These are phyloP conservation scores for Vitis riparia DNA, from an alignment of 164 flowering plant genomes.

Conservation along the genomic window DNA sequence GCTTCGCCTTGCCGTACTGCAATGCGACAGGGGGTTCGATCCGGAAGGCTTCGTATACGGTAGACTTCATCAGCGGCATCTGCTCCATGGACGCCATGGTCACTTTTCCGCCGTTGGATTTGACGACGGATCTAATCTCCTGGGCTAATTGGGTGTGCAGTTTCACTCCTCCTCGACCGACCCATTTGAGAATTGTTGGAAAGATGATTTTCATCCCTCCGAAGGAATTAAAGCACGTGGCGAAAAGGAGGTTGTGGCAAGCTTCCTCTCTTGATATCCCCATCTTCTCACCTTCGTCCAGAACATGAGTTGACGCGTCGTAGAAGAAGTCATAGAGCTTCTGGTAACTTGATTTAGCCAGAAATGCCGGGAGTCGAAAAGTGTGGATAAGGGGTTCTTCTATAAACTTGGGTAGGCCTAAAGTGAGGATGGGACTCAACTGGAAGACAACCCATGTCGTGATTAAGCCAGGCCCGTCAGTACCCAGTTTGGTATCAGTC, in stretches of 20 bases:
- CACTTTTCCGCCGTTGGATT: slow-evolving; percentile 51
- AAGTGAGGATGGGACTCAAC: slow-evolving; percentile 51
- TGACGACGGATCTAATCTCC: slow-evolving; percentile 62
- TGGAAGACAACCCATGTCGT: slow-evolving; percentile 67
- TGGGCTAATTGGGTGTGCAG: slow-evolving; percentile 59
- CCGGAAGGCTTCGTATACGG: slow-evolving; percentile 69
- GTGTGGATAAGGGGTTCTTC: slow-evolving; percentile 64
- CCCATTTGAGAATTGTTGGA: slow-evolving; percentile 65
- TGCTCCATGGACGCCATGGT: slow-evolving; percentile 63
- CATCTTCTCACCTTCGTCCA: slow-evolving; percentile 60
- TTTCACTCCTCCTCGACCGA: slow-evolving; percentile 64
- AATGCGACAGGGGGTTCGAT: slow-evolving; percentile 76
- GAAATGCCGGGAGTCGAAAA: slow-evolving; percentile 52
- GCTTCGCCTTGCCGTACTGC: slow-evolving; percentile 71
- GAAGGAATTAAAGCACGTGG: slow-evolving; percentile 79
- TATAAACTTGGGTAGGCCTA: slow-evolving; percentile 59
- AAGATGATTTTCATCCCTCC: slow-evolving; percentile 80
- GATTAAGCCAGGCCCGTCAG: slow-evolving; percentile 51
- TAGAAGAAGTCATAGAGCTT: slow-evolving; percentile 66
- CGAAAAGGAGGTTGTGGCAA: slow-evolving; percentile 72
- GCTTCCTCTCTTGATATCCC: slow-evolving; percentile 74
- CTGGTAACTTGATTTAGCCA: slow-evolving; percentile 57
- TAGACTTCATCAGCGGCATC: slow-evolving; percentile 79
- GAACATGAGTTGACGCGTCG: slow-evolving; percentile 29
- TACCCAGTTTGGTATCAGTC: slow-evolving; percentile 45